These are phyloP conservation scores for Phlebiopsis gigantea DNA, from an alignment of 768 basidiomycete species.

Conservation along the genomic window DNA sequence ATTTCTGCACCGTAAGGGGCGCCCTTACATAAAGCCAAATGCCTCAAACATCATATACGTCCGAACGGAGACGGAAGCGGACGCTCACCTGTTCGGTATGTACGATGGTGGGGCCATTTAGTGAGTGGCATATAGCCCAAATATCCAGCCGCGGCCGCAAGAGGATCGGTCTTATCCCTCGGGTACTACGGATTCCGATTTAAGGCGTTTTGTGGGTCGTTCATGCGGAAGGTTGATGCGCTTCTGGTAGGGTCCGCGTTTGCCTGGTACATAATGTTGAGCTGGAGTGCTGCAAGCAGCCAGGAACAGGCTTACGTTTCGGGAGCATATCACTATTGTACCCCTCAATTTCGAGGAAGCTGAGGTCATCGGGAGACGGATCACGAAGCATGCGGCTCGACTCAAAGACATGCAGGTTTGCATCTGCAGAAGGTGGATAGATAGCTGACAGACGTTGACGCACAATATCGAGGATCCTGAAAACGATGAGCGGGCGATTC, in stretches of 20 bases:
- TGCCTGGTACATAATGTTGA: conserved; percentile 1
- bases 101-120: not conserved
- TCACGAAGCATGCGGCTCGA: not conserved
- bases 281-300: not conserved
- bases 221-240: not conserved
- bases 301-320: conserved; percentile 8
- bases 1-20: conserved; percentile 66
- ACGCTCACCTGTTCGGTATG: not conserved
- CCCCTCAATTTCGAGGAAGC: conserved; percentile 12
- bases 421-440: not conserved
- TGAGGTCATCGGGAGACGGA: conserved; percentile 2
- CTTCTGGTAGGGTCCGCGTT: conserved; percentile 15
- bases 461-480: conserved; percentile 2
- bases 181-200: not conserved
- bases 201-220: not conserved
- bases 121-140: not conserved
- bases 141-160: no score
- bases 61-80: not conserved
- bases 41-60: conserved; percentile 81
- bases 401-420: not conserved
- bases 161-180: not conserved
- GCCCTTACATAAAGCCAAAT: conserved; percentile 81
- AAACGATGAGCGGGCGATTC: not conserved
- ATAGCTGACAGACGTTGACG: not conserved
- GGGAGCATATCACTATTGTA: conserved; percentile 1